Evolutionary conservation across 192 early-diverging fungal species (phyloP).

Genomic region (Coemansia sp.): DNA sequence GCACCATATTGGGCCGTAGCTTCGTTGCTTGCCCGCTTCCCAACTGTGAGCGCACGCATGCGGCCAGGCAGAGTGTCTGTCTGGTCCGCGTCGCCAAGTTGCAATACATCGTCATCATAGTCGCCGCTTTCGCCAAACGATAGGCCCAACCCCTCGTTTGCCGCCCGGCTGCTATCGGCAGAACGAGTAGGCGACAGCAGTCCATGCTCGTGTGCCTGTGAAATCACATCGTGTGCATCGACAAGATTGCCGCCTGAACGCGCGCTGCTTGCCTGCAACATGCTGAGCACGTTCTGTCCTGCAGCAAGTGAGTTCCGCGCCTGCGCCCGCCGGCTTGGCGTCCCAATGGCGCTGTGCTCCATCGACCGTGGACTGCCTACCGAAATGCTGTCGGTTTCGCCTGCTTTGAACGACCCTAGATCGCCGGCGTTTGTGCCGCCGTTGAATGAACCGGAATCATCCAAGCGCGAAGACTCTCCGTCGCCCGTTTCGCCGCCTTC

Average conservation of each 20-base stretch:
- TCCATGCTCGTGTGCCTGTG: constrained; percentile 7
- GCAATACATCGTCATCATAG: not conserved
- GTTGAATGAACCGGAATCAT: constrained; percentile 2
- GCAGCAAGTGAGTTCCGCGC: constrained; percentile 36
- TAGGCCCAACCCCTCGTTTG: constrained; percentile 17
- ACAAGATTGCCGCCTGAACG: constrained; percentile 17
- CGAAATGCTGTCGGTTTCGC: constrained; percentile 17
- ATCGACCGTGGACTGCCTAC: constrained; percentile 38
- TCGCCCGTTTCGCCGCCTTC: constrained; percentile 26
- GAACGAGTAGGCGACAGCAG: constrained; percentile 24
- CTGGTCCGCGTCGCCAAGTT: not conserved
- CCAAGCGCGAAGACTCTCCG: constrained; percentile 12
- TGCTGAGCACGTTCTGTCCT: constrained; percentile 50
- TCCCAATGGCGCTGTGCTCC: constrained; percentile 32
- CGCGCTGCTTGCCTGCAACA: constrained; percentile 47
- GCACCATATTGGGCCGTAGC: constrained; percentile 7
- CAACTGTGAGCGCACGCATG: constrained; percentile 28
- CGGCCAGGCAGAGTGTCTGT: constrained; percentile 9
- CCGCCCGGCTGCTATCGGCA: constrained; percentile 12
- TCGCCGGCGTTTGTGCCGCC: constrained; percentile 11
- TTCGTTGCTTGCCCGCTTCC: constrained; percentile 13
- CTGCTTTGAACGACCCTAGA: constrained; percentile 12
- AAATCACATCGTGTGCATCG: not conserved
- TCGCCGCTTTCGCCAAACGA: constrained; percentile 12
- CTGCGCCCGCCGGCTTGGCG: constrained; percentile 16